Conservation (phyloP, 2,329 filamentous ascomycete species). For the Fusarium verrucosum region DNA sequence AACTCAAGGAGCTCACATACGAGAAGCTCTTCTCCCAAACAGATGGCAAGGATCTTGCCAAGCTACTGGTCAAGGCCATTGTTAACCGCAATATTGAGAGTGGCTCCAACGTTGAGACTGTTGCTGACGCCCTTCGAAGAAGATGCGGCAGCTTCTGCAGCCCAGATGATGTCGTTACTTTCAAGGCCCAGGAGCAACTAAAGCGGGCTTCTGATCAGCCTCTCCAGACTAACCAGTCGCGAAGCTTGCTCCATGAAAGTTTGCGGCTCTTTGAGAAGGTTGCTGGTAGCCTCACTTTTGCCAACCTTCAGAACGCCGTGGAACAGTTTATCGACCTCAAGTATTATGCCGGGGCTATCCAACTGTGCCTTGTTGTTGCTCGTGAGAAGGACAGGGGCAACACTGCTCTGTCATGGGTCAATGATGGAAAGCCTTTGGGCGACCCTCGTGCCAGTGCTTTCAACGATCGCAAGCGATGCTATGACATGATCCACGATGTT, state of each 20-base stretch:
- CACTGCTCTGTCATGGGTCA: slow-evolving; percentile 83
- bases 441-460: slow-evolving; percentile 77
- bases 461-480: slow-evolving; percentile 78
- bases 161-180: slow-evolving; percentile 95
- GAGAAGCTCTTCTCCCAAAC: slow-evolving; percentile 84
- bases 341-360: slow-evolving; percentile 94
- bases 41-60: slow-evolving; percentile 87
- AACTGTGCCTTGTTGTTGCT: slow-evolving; percentile 84
- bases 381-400: slow-evolving; percentile 88
- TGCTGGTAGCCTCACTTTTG: slow-evolving; percentile 80
- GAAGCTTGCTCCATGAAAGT: slow-evolving; percentile 87
- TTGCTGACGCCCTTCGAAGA: slow-evolving; percentile 90
- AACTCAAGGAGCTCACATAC: slow-evolving; percentile 81
- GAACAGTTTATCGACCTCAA: slow-evolving; percentile 81
- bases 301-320: slow-evolving; percentile 81
- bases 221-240: slow-evolving; percentile 76
- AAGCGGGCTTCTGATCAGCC: slow-evolving; percentile 86
- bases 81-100: slow-evolving; percentile 98
- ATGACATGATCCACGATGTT: slow-evolving; percentile 86
- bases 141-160: slow-evolving; percentile 98
- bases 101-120: slow-evolving; percentile 95
- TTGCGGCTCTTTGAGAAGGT: slow-evolving; percentile 89
- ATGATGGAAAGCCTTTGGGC: slow-evolving; percentile 77
- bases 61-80: slow-evolving; percentile 94
- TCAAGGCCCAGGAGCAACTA: slow-evolving; percentile 96